phyloP scores from a whole-genome alignment of 257 asterid genomes.

The Ligustrum vulgare region DNA sequence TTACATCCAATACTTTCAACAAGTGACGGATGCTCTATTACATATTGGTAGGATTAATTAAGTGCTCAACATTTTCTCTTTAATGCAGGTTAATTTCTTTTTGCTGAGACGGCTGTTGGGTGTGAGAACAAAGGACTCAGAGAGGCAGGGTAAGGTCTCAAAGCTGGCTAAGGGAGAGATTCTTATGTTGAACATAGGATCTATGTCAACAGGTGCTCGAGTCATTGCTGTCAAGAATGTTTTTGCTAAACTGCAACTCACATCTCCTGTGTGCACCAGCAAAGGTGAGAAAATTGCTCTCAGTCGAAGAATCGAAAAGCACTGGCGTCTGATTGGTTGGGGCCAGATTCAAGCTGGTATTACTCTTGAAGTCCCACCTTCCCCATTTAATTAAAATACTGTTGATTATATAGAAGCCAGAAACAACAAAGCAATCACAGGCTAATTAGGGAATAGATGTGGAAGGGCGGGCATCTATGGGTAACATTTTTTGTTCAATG shows the following conservation, averaged over 20 bases:
- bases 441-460: conserved; percentile 38
- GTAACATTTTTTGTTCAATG: conserved; percentile 60
- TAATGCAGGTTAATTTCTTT: conserved; percentile 80
- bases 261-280: conserved; percentile 97
- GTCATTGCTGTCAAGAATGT: conserved; percentile 84
- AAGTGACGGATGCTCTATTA: not conserved
- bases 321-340: conserved; percentile 99
- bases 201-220: conserved; percentile 98
- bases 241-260: conserved; percentile 85
- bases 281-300: conserved; percentile 88
- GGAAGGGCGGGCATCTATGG: conserved; percentile 51
- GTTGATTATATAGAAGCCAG: conserved; percentile 20
- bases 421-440: conserved; percentile 10
- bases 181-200: conserved; percentile 95
- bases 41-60: not conserved
- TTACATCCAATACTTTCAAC: not conserved
- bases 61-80: not conserved
- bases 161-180: conserved; percentile 87
- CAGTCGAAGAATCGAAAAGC: conserved; percentile 96
- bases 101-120: conserved; percentile 84
- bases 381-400: conserved; percentile 49
- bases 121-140: conserved; percentile 92
- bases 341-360: conserved; percentile 93
- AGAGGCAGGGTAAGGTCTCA: conserved; percentile 85
- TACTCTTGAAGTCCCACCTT: conserved; percentile 87